Percentiles rank a stretch among this genome's conserved stretches.
phyloP scores from a whole-genome alignment of 1,139 yeast species.

The Zygosaccharomyces sapae region DNA sequence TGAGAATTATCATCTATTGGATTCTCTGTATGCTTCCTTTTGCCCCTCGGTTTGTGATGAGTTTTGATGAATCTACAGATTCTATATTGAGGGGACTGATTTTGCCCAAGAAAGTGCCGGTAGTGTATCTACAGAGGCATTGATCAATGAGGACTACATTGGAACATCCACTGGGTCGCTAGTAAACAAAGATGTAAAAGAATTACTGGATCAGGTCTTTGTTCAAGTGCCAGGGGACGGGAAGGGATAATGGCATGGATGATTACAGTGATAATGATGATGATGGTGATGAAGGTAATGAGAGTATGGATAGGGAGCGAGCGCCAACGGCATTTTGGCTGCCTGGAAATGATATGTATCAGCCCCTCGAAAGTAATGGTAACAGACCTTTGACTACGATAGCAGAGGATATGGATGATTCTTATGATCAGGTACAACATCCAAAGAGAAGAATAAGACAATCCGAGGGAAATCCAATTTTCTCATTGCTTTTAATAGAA shows the following conservation, averaged over 20 bases:
- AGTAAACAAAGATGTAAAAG: conserved; percentile 17
- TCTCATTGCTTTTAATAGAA: conserved; percentile 19
- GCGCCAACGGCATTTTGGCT: not conserved
- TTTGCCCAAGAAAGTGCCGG: conserved; percentile 6
- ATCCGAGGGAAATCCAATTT: conserved; percentile 10
- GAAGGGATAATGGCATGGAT: not conserved
- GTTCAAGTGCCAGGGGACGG: not conserved
- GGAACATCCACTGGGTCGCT: conserved; percentile 22
- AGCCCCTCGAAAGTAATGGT: not conserved
- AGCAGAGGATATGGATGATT: not conserved
- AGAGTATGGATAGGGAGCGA: not conserved
- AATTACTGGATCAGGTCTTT: conserved; percentile 14
- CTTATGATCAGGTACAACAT: not conserved
- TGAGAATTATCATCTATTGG: not conserved
- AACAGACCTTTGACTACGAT: not conserved
- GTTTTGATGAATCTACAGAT: conserved; percentile 12
- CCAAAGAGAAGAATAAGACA: not conserved
- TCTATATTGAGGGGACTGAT: conserved; percentile 9
- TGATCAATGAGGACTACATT: conserved; percentile 15
- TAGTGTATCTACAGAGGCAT: conserved; percentile 19
- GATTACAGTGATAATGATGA: not conserved
- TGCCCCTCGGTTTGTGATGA: conserved; percentile 4
- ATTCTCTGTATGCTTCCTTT: not conserved
- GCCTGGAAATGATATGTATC: not conserved
- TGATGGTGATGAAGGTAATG: not conserved